A percentile compares a stretch with the other conserved stretches of the same genome.
phyloP scores from a whole-genome alignment of 192 early-diverging fungal genomes.

The Mycoemilia scoparia region DNA sequence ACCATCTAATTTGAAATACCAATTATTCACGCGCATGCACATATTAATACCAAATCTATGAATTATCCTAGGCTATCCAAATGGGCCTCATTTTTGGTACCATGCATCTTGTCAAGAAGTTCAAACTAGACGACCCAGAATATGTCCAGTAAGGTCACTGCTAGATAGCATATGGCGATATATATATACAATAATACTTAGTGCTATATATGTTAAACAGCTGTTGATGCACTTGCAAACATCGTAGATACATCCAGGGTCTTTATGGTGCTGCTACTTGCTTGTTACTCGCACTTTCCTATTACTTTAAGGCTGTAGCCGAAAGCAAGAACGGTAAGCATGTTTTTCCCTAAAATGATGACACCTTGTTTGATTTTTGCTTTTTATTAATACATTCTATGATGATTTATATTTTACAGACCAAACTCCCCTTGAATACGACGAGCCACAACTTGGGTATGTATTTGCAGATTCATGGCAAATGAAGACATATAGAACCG shows the following conservation, averaged over 20 bases:
- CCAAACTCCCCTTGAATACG: conserved; percentile 56
- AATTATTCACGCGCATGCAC: too few relatives aligned
- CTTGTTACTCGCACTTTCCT: conserved; percentile 10
- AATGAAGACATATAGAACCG: too few relatives aligned
- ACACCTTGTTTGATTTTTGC: neutral
- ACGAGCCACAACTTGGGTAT: conserved; percentile 43
- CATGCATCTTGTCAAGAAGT: conserved; percentile 43
- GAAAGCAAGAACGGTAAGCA: conserved; percentile 49
- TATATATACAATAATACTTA: too few relatives aligned
- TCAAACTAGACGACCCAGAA: conserved; percentile 25
- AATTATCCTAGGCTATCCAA: conserved; percentile 13
- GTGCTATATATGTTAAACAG: too few relatives aligned
- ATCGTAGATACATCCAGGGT: conserved; percentile 11
- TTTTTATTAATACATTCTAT: too few relatives aligned
- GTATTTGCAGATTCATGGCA: too few relatives aligned
- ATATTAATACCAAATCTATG: too few relatives aligned
- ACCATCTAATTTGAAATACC: too few relatives aligned
- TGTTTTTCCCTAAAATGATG: too few relatives aligned
- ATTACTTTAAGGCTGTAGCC: conserved; percentile 32
- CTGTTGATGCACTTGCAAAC: too few relatives aligned
- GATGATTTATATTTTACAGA: conserved; percentile 27
- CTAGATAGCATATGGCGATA: too few relatives aligned
- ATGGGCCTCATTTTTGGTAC: conserved; percentile 42
- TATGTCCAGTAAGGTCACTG: too few relatives aligned
- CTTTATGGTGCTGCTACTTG: conserved; percentile 9